Percentiles rank a stretch among this genome's conserved stretches.
These are phyloP conservation scores for Penstemon barbatus DNA, from an alignment of 257 asterid genomes.

Conservation along the genomic window DNA sequence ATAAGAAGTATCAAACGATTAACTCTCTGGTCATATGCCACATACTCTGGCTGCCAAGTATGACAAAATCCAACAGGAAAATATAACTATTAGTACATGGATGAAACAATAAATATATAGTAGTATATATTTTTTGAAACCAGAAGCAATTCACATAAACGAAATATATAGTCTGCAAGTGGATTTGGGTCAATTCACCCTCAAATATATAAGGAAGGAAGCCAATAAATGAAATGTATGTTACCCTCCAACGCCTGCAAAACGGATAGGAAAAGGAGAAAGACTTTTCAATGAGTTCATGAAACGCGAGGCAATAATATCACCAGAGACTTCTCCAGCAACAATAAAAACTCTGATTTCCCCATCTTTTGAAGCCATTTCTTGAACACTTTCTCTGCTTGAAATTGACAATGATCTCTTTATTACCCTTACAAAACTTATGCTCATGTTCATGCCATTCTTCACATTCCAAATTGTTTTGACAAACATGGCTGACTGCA, in stretches of 20 bases:
- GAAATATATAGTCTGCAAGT: too few species aligned
- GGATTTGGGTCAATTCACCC: too few species aligned
- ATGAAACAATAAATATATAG: neutral
- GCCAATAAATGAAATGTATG: neutral
- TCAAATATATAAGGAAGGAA: neutral
- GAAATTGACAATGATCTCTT: slow-evolving; percentile 46
- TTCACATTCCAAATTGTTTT: slow-evolving; percentile 34
- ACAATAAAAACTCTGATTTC: slow-evolving; percentile 88
- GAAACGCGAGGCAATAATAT: slow-evolving; percentile 76
- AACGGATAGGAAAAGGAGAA: slow-evolving; percentile 71
- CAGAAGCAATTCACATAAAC: too few species aligned
- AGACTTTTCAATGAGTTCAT: slow-evolving; percentile 68
- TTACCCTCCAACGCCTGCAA: slow-evolving; percentile 94
- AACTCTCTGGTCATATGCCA: neutral
- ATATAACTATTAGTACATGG: neutral
- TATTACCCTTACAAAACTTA: slow-evolving; percentile 31
- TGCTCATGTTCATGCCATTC: slow-evolving; percentile 13
- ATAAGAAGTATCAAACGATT: neutral
- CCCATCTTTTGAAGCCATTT: slow-evolving; percentile 72
- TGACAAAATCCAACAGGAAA: neutral
- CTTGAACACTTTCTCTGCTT: slow-evolving; percentile 40
- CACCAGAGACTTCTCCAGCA: slow-evolving; percentile 99
- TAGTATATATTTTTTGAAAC: too few species aligned
- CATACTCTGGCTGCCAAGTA: neutral
- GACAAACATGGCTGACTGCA: slow-evolving; percentile 24